Base-by-base conservation (phyloP, 2,329 filamentous ascomycete species). In the Remersonia thermophila region DNA sequence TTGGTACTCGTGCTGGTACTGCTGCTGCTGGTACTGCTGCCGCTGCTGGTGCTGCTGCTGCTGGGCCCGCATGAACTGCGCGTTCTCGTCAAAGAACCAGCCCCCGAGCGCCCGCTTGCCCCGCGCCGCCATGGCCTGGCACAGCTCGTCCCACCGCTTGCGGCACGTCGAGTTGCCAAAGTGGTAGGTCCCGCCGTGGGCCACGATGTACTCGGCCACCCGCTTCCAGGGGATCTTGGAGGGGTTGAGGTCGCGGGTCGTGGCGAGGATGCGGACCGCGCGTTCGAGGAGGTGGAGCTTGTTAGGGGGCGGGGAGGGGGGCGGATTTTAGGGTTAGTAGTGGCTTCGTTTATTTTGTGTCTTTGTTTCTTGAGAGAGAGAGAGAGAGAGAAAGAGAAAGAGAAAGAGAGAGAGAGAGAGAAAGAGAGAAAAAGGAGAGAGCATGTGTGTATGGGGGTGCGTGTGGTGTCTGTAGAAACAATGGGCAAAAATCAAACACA, bases 111-210 rank as follows among this genome's bases (percentile, higher is more conserved):
- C n/a, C 2, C 35, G 32, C 17, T 36, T 39, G 4, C 36, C 39
- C 11, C 8, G 3, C 6, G 15, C 30, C 9, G 16, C 20, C 30
- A 37, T 34, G 33, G 37, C 36, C 1, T 49, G 44, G 23, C 57
- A 50, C 33, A 70, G 51, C 36, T 66, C 59, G 38, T 71, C 61
- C 66, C 69, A 78, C 39, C 69, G 67, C 56, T 70, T 73, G 26
- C 67, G 66, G 46, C 71, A 74, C 0, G 73, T 75, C 9, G 68
- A 64, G 44, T 69, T 65, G 7, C 72, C 71, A 48, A 78, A 80
- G 32, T 59, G 60, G 50, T 78, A 78, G 3, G 67, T 67, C 2
- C 70, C 72, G 1, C 70, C 71, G 28, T 66, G 53, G 1, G 57
- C 43, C 11, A 49, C 47, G 27, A 79, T 76, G 45, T 69, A 69